phyloP scores from a whole-genome alignment of 2,329 filamentous ascomycete genomes.

The Rugonectria rugulosa region DNA sequence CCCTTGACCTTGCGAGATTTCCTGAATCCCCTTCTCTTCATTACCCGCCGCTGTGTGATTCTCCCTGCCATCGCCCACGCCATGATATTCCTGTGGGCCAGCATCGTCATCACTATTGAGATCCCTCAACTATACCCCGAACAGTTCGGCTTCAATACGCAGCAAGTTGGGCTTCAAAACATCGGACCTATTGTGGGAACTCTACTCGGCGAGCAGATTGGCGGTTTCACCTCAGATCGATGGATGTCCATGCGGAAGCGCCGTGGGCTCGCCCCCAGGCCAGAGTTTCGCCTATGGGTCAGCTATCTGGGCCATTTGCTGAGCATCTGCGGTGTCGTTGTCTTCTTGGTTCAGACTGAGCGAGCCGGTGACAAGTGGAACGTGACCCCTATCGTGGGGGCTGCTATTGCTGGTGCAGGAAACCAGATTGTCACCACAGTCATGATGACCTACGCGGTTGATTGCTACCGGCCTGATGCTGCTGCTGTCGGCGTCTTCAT shows the following conservation, averaged over 20 bases:
- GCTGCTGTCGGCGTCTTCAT: slow-evolving; percentile 66
- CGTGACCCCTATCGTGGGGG: slow-evolving; percentile 63
- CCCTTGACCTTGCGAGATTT: slow-evolving; percentile 21
- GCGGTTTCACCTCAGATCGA: slow-evolving; percentile 59
- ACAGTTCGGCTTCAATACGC: slow-evolving; percentile 63
- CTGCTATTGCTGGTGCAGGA: slow-evolving; percentile 59
- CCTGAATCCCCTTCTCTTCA: slow-evolving; percentile 20
- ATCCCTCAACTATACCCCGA: slow-evolving; percentile 64
- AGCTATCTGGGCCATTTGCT: slow-evolving; percentile 60
- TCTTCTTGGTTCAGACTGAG: slow-evolving; percentile 61
- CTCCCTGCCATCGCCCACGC: slow-evolving; percentile 58
- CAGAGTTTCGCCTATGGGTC: slow-evolving; percentile 65
- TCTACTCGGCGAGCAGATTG: slow-evolving; percentile 65
- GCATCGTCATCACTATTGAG: slow-evolving; percentile 56
- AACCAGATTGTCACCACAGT: slow-evolving; percentile 70
- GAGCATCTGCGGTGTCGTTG: slow-evolving; percentile 58
- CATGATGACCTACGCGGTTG: slow-evolving; percentile 66
- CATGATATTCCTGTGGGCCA: slow-evolving; percentile 61
- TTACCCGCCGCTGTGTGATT: slow-evolving; percentile 6
- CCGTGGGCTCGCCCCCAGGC: slow-evolving; percentile 41
- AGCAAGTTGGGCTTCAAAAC: slow-evolving; percentile 66
- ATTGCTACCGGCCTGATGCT: slow-evolving; percentile 61
- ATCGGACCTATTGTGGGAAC: slow-evolving; percentile 64
- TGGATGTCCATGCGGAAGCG: slow-evolving; percentile 57
- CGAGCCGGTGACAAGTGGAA: slow-evolving; percentile 58